These are phyloP conservation scores for Malassezia sympodialis DNA, from an alignment of 1,284 basidiomycete species.

Conservation along the genomic window DNA sequence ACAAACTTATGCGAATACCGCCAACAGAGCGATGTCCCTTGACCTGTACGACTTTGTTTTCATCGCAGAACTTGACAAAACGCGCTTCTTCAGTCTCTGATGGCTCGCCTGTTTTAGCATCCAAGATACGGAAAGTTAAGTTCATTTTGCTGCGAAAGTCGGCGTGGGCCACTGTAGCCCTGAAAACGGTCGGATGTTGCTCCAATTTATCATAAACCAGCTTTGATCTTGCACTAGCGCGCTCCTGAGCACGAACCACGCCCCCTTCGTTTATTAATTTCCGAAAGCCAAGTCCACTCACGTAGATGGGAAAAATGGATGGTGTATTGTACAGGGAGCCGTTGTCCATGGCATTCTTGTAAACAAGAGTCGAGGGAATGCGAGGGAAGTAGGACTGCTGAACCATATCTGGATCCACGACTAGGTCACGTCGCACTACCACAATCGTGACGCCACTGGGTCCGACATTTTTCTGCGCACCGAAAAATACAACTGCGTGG, in stretches of 20 bases:
- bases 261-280: constrained; percentile 61
- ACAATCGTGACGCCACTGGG: constrained; percentile 85
- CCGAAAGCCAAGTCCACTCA: constrained; percentile 73
- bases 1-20: constrained; percentile 76
- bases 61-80: constrained; percentile 32
- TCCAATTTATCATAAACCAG: constrained; percentile 38
- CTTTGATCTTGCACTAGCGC: constrained; percentile 23
- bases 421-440: constrained; percentile 81
- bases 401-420: constrained; percentile 38
- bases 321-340: constrained; percentile 89
- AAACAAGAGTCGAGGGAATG: constrained; percentile 70
- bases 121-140: constrained; percentile 41
- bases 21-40: constrained; percentile 37
- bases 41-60: constrained; percentile 35
- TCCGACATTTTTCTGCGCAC: constrained; percentile 98
- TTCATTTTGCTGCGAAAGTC: constrained; percentile 43
- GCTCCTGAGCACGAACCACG: constrained; percentile 51
- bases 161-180: constrained; percentile 32
- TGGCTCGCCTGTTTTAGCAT: constrained; percentile 21
- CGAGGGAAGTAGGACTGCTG: constrained; percentile 52
- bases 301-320: constrained; percentile 82
- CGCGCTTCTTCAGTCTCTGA: constrained; percentile 31
- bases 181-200: constrained; percentile 24
- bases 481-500: constrained; percentile 79
- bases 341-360: constrained; percentile 71